Evolutionary conservation across 1,284 basidiomycete genomes (phyloP), one percentile per base, ranked within the genome.

Genomic region (Xerocomus cyaneibrunnescens): DNA sequence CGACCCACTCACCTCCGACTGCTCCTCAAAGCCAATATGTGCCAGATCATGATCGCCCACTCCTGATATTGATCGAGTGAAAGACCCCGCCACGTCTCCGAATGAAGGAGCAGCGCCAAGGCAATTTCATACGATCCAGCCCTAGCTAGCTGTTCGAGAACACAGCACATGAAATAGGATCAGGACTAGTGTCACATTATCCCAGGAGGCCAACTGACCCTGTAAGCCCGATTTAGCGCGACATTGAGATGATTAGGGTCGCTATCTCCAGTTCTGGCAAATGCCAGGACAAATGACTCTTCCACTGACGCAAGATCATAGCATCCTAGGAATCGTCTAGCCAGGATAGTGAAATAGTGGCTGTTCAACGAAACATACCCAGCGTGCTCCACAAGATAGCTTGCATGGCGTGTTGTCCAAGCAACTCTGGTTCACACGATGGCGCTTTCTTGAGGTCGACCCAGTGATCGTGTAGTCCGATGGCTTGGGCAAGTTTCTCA

Each of bases 11-110:
- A 87, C 88, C 84, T 78, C 49, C 89, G 81, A 54, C 78, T 82
- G 13, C 84, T 80, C 34, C 85, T 79, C 52, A 89, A 67, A 19
- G 78, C 77, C 32, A 92, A 72, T 50, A 88, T 79, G 60, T 87
- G 80, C 89, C 89, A 92, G 32, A 91, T 77, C 62, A 86, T 80
- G 49, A 77, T 73, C 14, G 85, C 83, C 89, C 89, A 92, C 32
- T 76, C 69, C 27, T 73, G 71, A 66, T 87, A 87, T 64, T 87
- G 84, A 36, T 77, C 71, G 19, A 88, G 64, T 10, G 76, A 74
- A 41, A 92, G 69, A 7, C 84, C 81, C 5, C 76, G 73, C 89
- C 89, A 92, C 16, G 84, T 79, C 34, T 77, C 72, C 3, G 88
- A 83, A 49, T 86, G 80, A 13, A 92, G 70, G 17, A 92, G 74